These are phyloP conservation scores for Mycena venus DNA, from an alignment of 768 basidiomycete genomes.

Conservation along the genomic window DNA sequence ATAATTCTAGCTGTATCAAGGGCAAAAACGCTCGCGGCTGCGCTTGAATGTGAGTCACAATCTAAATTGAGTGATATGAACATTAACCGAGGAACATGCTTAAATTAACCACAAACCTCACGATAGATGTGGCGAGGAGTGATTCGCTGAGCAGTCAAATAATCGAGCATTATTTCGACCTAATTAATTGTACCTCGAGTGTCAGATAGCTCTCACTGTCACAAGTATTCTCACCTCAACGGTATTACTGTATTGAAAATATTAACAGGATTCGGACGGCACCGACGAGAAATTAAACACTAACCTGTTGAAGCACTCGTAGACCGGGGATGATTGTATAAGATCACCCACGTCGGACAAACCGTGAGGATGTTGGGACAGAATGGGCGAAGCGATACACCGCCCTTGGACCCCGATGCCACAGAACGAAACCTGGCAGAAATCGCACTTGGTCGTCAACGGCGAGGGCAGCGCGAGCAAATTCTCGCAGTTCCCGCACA, in stretches of 20 bases:
- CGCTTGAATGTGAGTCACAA: slow-evolving; percentile 69
- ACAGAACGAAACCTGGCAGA: slow-evolving; percentile 87
- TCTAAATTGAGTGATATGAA: slow-evolving; percentile 52
- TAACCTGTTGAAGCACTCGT: slow-evolving; percentile 72
- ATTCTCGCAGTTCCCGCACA: slow-evolving; percentile 89
- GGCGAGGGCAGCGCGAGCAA: slow-evolving; percentile 81
- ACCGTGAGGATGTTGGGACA: slow-evolving; percentile 76
- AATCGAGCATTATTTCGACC: slow-evolving; percentile 88
- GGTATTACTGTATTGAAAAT: slow-evolving; percentile 66
- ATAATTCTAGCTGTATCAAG: slow-evolving; percentile 78
- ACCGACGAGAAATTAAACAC: neutral
- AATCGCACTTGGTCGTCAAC: slow-evolving; percentile 84
- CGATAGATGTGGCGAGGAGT: slow-evolving; percentile 82
- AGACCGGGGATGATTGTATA: slow-evolving; percentile 81
- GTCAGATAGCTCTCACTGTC: neutral
- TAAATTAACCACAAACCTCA: slow-evolving; percentile 62
- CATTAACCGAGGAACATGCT: neutral
- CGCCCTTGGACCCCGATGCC: slow-evolving; percentile 83
- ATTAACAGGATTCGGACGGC: neutral
- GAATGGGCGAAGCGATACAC: slow-evolving; percentile 72
- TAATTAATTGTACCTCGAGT: neutral
- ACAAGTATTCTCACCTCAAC: slow-evolving; percentile 58
- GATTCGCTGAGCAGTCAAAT: slow-evolving; percentile 72
- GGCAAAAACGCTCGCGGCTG: slow-evolving; percentile 75
- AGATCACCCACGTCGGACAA: slow-evolving; percentile 79